Evolutionary conservation across 2,329 filamentous ascomycete species (phyloP).

Genomic region (Fonsecaea erecta): DNA sequence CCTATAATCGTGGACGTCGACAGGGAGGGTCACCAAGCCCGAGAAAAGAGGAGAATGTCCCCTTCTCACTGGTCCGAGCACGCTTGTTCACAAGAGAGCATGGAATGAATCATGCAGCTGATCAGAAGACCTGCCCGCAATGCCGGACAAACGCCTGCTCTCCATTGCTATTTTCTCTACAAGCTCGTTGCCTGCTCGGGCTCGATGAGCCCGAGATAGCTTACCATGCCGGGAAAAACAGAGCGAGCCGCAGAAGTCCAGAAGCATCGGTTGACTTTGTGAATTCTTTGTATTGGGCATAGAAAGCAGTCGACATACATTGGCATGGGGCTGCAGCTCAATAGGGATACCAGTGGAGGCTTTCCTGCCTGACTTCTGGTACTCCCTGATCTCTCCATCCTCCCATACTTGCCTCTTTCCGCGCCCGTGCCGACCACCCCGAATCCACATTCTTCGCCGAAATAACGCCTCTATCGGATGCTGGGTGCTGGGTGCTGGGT

Average conservation of each 20-base stretch:
- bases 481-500: constrained; percentile 24
- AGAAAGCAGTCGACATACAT: constrained; percentile 31
- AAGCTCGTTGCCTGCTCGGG: constrained; percentile 11
- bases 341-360: constrained; percentile 21
- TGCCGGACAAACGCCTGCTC: constrained; percentile 17
- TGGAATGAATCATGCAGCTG: constrained; percentile 9
- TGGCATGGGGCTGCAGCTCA: constrained; percentile 23
- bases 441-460: constrained; percentile 20
- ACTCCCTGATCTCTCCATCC: constrained; percentile 12
- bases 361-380: constrained; percentile 24
- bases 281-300: constrained; percentile 30
- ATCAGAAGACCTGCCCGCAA: constrained; percentile 9
- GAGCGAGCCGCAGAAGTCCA: constrained; percentile 21
- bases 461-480: constrained; percentile 35
- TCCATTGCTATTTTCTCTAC: constrained; percentile 8
- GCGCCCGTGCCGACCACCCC: constrained; percentile 17
- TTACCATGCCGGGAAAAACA: constrained; percentile 22
- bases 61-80: constrained; percentile 1
- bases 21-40: constrained; percentile 6
- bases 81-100: not conserved
- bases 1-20: constrained; percentile 3
- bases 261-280: constrained; percentile 9
- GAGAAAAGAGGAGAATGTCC: not conserved
- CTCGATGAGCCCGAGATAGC: constrained; percentile 3
- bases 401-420: constrained; percentile 11